A percentile compares a stretch with the other conserved stretches of the same genome.
Conservation (phyloP, 2,329 filamentous ascomycete genomes). For the Pyricularia pennisetigena region DNA sequence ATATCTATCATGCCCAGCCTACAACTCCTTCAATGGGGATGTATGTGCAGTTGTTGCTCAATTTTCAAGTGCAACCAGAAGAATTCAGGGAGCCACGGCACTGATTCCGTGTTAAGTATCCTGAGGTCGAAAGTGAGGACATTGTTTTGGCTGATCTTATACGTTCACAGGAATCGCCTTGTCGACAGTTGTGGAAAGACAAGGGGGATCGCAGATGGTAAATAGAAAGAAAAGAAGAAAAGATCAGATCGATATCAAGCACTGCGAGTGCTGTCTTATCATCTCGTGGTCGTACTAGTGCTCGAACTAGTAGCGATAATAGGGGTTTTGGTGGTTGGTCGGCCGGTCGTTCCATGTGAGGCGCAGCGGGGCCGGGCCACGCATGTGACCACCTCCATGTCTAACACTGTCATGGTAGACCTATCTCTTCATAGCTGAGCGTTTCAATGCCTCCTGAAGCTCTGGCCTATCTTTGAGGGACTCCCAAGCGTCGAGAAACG, state of each 20-base stretch:
- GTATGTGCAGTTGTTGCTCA: background rate
- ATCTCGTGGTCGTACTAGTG: background rate
- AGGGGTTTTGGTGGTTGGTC: background rate
- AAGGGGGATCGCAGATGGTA: background rate
- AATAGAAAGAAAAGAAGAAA: background rate
- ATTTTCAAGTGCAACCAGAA: background rate
- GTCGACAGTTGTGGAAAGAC: background rate
- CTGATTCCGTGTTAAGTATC: background rate
- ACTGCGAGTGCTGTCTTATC: background rate
- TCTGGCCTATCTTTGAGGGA: slow-evolving; percentile 72
- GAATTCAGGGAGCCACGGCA: background rate
- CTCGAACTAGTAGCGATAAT: background rate
- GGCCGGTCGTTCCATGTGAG: background rate
- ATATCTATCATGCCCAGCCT: background rate
- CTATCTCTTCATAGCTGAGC: slow-evolving; percentile 59
- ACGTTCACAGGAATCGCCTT: background rate
- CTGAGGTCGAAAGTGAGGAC: background rate
- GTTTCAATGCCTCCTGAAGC: slow-evolving; percentile 75
- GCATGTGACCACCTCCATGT: background rate
- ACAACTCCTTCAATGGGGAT: background rate
- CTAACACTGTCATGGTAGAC: background rate
- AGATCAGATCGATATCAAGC: background rate
- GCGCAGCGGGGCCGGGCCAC: background rate
- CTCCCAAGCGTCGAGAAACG: slow-evolving; percentile 70
- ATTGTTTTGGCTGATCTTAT: background rate